Conservation (phyloP, 1,284 basidiomycete species). For the Dichomitus squalens region DNA sequence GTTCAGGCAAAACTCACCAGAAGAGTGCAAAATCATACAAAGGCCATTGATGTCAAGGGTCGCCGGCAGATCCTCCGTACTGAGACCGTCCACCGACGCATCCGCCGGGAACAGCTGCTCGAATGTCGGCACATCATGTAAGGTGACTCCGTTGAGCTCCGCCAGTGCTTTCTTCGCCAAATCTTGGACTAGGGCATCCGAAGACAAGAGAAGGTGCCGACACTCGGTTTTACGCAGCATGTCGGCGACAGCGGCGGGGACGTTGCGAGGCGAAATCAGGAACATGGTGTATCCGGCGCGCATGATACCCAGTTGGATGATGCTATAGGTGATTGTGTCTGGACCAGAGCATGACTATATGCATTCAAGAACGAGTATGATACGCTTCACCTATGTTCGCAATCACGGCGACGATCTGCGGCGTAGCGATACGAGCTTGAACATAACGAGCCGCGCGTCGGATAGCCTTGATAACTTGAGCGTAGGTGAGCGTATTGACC, state of each 20-base stretch:
- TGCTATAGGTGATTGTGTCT: slow-evolving; percentile 37
- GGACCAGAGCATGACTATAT: neutral
- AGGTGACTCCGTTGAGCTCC: neutral
- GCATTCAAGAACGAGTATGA: no score
- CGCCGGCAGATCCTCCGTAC: slow-evolving; percentile 8
- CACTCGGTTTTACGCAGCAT: slow-evolving; percentile 19
- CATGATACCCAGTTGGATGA: slow-evolving; percentile 31
- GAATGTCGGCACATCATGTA: slow-evolving; percentile 20
- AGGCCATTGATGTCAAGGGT: slow-evolving; percentile 1
- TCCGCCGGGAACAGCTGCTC: slow-evolving; percentile 17
- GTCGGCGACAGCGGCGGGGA: slow-evolving; percentile 23
- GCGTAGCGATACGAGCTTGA: slow-evolving; percentile 3
- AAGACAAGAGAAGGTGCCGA: slow-evolving; percentile 7
- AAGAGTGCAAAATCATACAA: slow-evolving; percentile 26
- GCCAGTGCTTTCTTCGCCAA: neutral
- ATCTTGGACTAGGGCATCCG: slow-evolving; percentile 10
- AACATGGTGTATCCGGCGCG: slow-evolving; percentile 33
- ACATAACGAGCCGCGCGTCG: slow-evolving; percentile 18
- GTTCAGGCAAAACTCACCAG: slow-evolving; percentile 9
- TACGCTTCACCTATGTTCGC: slow-evolving; percentile 17
- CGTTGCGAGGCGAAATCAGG: slow-evolving; percentile 26
- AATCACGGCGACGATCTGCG: slow-evolving; percentile 19
- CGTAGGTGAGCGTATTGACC: slow-evolving; percentile 12
- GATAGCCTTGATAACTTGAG: slow-evolving; percentile 5
- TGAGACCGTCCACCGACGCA: neutral